Percentiles rank a stretch among this genome's conserved stretches.
Evolutionary conservation across 2,329 filamentous ascomycete genomes (phyloP).

Genomic region (Colletotrichum abscissum): DNA sequence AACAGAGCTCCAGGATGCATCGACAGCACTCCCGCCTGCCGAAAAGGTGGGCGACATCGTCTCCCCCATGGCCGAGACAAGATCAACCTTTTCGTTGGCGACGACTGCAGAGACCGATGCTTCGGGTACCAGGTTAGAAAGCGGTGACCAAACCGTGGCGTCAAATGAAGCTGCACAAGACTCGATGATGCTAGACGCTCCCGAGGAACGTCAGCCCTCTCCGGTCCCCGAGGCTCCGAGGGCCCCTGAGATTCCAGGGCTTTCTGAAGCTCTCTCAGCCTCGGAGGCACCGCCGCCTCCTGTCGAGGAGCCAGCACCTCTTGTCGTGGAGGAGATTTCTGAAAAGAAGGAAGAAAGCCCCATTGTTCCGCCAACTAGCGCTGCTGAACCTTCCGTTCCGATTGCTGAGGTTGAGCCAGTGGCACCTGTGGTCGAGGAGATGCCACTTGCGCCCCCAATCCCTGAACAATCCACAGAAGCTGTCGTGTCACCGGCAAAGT

Average conservation of each 20-base stretch:
- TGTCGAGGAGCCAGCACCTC: background rate
- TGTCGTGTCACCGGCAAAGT: slow-evolving; percentile 12
- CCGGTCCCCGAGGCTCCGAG: background rate
- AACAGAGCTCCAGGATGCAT: slow-evolving; percentile 18
- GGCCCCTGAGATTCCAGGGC: background rate
- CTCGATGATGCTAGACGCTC: slow-evolving; percentile 22
- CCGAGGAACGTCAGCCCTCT: background rate
- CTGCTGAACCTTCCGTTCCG: background rate
- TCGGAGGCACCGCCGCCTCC: slow-evolving; percentile 4
- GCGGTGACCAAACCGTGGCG: slow-evolving; percentile 20
- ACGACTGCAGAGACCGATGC: slow-evolving; percentile 31
- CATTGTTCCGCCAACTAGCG: background rate
- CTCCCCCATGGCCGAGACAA: slow-evolving; percentile 29
- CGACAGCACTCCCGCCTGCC: slow-evolving; percentile 24
- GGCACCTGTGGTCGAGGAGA: slow-evolving; percentile 1
- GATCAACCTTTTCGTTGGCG: slow-evolving; percentile 29
- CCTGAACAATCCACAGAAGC: background rate
- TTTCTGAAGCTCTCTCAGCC: background rate
- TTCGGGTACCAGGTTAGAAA: slow-evolving; percentile 24
- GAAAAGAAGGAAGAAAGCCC: slow-evolving; percentile 12
- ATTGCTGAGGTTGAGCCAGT: slow-evolving; percentile 6
- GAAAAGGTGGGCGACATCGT: slow-evolving; percentile 33
- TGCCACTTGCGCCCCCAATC: background rate
- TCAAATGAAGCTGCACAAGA: slow-evolving; percentile 21
- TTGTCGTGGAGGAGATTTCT: background rate